Evolutionary conservation across 257 asterid genomes (phyloP), one percentile per base, ranked within the genome.

Genomic region (Solanum etuberosum): DNA sequence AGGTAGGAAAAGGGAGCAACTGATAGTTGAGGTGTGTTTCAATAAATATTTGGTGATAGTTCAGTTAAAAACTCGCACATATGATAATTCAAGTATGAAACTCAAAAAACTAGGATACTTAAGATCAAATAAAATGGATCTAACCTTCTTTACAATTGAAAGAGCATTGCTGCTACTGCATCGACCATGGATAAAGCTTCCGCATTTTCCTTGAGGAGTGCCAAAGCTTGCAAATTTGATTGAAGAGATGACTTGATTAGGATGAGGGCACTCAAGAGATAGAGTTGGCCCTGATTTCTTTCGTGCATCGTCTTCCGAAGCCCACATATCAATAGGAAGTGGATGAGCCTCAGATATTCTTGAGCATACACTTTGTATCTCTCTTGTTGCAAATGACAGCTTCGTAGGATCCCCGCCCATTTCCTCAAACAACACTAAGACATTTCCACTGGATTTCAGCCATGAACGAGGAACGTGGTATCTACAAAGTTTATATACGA

Each of bases 381-480:
- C 94, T 80, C 89, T 88, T n/a, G 98, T 91, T 5, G 94, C 95
- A 63, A 96, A 91, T n/a, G 98, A 92, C 87, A 95, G 31, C 91
- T 91, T 89, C 3, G 96, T 94, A 14, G 99, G 98, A 90, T 94
- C 94, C 13, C 99, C 99, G 57, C 99, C 98, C 46, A 42, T 86
- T 92, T 96, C 98, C 93, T 96, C 99, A 46, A 96, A 92, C 90
- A 96, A 67, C 63, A 96, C 98, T 2, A 96, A 83, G 78, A 90
- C 83, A 38, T 96, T 96, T 29, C 93, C 98, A 27, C 89, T 91
- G 10, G 96, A 91, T 85, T 93, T 70, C 40, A 95, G 91, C 99
- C 99, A 96, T 9, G 92, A 92, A 82, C 98, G 99, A 34, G 99
- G 99, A 68, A 96, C 95, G 10, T 96, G 99, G 83, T 96, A 95